Evolutionary conservation across 1,284 basidiomycete species (phyloP).

Genomic region (Chalciporus piperatoides): DNA sequence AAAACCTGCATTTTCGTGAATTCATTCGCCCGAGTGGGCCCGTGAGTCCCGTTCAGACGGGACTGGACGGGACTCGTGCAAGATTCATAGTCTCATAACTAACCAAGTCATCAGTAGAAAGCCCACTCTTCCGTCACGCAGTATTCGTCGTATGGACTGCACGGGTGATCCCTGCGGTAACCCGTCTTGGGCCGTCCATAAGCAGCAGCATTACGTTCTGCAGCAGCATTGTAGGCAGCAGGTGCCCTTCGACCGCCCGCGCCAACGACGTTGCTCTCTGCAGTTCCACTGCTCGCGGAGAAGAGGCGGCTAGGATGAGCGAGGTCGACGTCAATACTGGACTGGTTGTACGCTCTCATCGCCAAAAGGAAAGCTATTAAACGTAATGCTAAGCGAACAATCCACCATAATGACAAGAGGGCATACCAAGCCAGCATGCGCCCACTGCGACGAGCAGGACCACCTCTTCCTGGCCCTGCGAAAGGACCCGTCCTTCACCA

Average conservation of each 20-base stretch:
- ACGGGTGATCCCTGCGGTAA: constrained; percentile 45
- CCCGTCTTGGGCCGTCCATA: constrained; percentile 36
- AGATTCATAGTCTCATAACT: background rate
- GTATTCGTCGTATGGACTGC: constrained; percentile 54
- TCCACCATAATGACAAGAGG: background rate
- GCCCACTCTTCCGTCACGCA: constrained; percentile 73
- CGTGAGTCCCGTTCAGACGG: no score
- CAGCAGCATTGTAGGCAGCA: constrained; percentile 18
- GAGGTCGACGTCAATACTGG: constrained; percentile 28
- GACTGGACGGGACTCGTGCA: no score
- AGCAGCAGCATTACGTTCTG: constrained; percentile 30
- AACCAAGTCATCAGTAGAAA: constrained; percentile 43
- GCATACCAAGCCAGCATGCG: constrained; percentile 69
- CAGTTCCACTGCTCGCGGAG: constrained; percentile 34
- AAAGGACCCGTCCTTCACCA: constrained; percentile 52
- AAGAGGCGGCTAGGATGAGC: constrained; percentile 31
- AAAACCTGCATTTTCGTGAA: constrained; percentile 10
- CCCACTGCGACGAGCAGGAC: constrained; percentile 65
- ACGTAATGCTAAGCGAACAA: constrained; percentile 9
- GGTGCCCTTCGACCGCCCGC: constrained; percentile 29
- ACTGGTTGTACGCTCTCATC: constrained; percentile 39
- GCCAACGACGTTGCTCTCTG: constrained; percentile 34
- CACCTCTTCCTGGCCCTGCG: constrained; percentile 67
- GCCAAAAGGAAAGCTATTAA: constrained; percentile 42
- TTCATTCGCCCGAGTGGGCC: constrained; percentile 1